A percentile compares a stretch with the other conserved stretches of the same genome.
Conservation (phyloP, 208 protist species). For the Acanthamoeba lenticulata region DNA sequence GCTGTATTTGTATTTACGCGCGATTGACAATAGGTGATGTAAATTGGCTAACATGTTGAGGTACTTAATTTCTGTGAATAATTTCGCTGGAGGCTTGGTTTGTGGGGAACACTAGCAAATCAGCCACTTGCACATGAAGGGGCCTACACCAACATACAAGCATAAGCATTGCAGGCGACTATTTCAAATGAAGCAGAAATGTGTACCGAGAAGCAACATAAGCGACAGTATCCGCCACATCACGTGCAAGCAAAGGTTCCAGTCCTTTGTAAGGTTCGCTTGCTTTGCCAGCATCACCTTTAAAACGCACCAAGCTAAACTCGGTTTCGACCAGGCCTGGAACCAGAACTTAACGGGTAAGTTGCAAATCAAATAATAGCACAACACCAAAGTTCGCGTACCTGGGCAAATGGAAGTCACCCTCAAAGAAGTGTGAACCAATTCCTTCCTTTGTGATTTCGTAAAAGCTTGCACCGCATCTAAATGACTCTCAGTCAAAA, state of each 20-base stretch:
- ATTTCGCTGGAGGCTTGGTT: conserved; percentile 47
- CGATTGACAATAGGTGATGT: neutral
- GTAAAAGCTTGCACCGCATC: conserved; percentile 55
- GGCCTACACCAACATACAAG: neutral
- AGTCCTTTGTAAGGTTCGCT: conserved; percentile 46
- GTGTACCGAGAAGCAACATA: conserved; percentile 39
- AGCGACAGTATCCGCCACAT: conserved; percentile 50
- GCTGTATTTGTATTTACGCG: too few species aligned
- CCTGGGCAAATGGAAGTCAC: conserved; percentile 66
- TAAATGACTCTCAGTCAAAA: neutral
- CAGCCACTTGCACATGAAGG: conserved; percentile 47
- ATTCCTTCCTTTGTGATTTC: conserved; percentile 15
- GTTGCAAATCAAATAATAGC: too few species aligned
- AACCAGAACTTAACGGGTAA: too few species aligned
- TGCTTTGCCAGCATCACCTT: conserved; percentile 16
- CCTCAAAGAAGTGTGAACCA: neutral
- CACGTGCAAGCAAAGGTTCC: neutral
- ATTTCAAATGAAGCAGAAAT: neutral
- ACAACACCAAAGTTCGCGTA: too few species aligned
- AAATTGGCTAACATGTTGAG: too few species aligned
- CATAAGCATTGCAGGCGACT: neutral
- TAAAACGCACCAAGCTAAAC: conserved; percentile 60
- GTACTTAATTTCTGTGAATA: neutral
- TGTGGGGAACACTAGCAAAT: conserved; percentile 31
- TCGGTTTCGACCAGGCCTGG: conserved; percentile 58